Base-by-base conservation (phyloP, 495 filamentous ascomycete species). In the Neurospora sp. region DNA sequence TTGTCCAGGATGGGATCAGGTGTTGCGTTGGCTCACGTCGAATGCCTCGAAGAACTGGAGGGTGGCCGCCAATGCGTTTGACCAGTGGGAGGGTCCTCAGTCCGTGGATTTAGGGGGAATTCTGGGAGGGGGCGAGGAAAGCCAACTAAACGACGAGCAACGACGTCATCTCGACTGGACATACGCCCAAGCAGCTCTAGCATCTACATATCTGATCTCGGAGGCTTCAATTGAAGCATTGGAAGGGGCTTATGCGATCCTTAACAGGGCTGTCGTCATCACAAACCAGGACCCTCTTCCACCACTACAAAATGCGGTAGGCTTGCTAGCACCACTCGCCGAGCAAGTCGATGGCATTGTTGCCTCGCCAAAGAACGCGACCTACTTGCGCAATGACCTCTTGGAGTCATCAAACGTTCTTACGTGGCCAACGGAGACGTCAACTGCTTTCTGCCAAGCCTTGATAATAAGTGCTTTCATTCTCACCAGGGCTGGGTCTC, bases 41-140 rank as follows among this genome's bases (percentile, higher is more conserved):
- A 83, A 85, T 66, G 84, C 93, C 8, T 85, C 87, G 7, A 89
- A 86, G 39, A 89, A 89, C 10, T 86, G 84, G 83, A 82, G 78
- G 46, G 83, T 86, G 72, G 89, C 89, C 39, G 87, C 91, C 4
- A 84, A 82, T 70, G 90, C 89, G 11, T 85, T 94, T 74, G 84
- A 87, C 69, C 87, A 92, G 71, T 98, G 94, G 94, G 88, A 90
- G 77, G 94, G 94, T 0, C 93, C 94, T 4, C 83, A 83, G 69
- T 93, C 97, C 82, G 85, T 93, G 31, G 94, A 97, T 76, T 78
- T 94, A 54, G 93, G 91, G 20, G 92, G 90, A 16, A 93, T 97
- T 76, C 77, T 94, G 62, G 93, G 90, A 31, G 92, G 90, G 9
- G 93, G 90, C 81, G 88, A 83, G 11, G 82, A 86, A 1, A 75